phyloP scores from a whole-genome alignment of 345 rosid species.

The Lagerstroemia speciosa region DNA sequence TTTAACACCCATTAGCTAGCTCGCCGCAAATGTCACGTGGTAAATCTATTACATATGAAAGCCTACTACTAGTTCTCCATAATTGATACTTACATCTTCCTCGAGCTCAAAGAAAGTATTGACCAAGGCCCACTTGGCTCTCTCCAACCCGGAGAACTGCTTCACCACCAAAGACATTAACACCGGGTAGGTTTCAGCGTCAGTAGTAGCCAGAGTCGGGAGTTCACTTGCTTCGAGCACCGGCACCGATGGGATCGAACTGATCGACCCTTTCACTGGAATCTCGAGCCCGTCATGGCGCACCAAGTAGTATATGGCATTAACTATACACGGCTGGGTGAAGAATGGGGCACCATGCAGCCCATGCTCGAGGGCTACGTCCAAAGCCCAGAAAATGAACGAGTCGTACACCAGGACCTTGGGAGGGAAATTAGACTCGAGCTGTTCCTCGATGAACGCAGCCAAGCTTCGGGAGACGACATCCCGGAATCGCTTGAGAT shows the following conservation, averaged over 20 bases:
- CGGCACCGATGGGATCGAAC: conserved; percentile 20
- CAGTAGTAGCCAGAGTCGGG: conserved; percentile 25
- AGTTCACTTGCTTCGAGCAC: conserved; percentile 26
- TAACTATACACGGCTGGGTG: conserved; percentile 23
- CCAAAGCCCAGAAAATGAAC: conserved; percentile 33
- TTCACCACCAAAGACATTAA: neutral
- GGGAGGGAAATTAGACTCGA: conserved; percentile 15
- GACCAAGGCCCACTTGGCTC: conserved; percentile 31
- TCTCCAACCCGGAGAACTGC: conserved; percentile 28
- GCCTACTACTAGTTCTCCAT: no score
- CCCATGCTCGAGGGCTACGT: conserved; percentile 16
- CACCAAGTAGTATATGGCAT: conserved; percentile 11
- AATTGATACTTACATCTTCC: conserved; percentile 49
- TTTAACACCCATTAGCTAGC: no score
- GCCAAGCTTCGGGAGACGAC: conserved; percentile 21
- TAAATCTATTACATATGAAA: no score
- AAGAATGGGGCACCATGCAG: conserved; percentile 21
- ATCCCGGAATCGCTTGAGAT: conserved; percentile 10
- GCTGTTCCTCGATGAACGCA: conserved; percentile 20
- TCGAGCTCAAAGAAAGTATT: conserved; percentile 42
- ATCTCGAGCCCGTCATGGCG: conserved; percentile 14
- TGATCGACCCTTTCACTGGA: conserved; percentile 17
- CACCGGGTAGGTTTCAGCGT: conserved; percentile 17
- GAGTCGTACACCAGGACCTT: conserved; percentile 39
- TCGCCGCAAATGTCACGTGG: no score